Conservation (phyloP, 257 asterid genomes). For the Galeopsis tetrahit region DNA sequence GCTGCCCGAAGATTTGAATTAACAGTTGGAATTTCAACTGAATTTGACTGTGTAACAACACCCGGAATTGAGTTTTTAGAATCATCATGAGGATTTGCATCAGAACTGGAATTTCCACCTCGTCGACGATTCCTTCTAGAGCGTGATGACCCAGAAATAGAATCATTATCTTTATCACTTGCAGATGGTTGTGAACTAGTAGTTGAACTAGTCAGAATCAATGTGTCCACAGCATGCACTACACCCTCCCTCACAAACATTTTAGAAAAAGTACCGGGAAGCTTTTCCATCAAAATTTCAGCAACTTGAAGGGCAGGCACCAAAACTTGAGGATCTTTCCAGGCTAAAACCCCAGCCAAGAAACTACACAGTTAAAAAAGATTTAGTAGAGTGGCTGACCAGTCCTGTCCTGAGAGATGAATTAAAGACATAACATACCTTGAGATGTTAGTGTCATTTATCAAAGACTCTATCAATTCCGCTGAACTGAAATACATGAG, state of each 20-base stretch:
- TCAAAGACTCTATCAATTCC: conserved; percentile 79
- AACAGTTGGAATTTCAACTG: conserved; percentile 59
- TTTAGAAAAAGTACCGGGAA: conserved; percentile 85
- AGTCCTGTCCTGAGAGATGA: conserved; percentile 20
- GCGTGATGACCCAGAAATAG: conserved; percentile 77
- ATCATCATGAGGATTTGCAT: conserved; percentile 61
- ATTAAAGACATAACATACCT: conserved; percentile 54
- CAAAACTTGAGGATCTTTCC: conserved; percentile 99
- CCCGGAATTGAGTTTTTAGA: conserved; percentile 49
- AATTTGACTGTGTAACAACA: conserved; percentile 56
- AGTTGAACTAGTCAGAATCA: conserved; percentile 61
- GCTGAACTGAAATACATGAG: conserved; percentile 94
- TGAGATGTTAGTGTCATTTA: conserved; percentile 74
- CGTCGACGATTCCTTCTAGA: conserved; percentile 86
- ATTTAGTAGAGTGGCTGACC: conserved; percentile 30
- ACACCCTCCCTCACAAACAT: conserved; percentile 97
- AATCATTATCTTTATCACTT: conserved; percentile 80
- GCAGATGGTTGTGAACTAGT: conserved; percentile 60
- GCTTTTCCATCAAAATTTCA: conserved; percentile 96
- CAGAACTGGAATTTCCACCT: conserved; percentile 59
- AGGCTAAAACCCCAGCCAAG: conserved; percentile 96
- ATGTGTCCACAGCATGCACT: conserved; percentile 88
- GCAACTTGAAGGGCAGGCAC: conserved; percentile 96
- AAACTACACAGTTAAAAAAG: conserved; percentile 55
- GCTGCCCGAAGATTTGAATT: conserved; percentile 70